These are phyloP conservation scores for Pseudopyricularia cyperi DNA, from an alignment of 2,329 filamentous ascomycete genomes.

Conservation along the genomic window DNA sequence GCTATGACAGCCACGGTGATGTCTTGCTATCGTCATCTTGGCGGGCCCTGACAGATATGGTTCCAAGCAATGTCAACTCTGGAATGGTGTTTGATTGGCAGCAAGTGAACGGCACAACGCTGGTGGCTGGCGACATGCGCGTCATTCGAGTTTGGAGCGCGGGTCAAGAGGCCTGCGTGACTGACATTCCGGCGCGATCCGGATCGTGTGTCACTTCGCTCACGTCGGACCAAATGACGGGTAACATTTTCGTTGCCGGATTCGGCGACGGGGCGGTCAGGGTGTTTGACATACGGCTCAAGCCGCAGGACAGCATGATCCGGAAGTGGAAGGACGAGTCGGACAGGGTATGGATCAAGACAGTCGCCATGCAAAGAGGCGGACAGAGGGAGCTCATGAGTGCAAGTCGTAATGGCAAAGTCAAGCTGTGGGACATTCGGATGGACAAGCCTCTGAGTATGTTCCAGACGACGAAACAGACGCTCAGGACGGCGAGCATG, in stretches of 20 bases:
- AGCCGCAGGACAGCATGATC: conserved; percentile 82
- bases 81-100: conserved; percentile 98
- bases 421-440: conserved; percentile 92
- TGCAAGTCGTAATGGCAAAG: conserved; percentile 82
- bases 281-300: conserved; percentile 80
- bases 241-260: conserved; percentile 88
- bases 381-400: conserved; percentile 84
- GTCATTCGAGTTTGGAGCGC: conserved; percentile 96
- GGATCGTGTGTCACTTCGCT: conserved; percentile 92
- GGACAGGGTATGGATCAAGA: conserved; percentile 82
- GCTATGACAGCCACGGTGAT: conserved; percentile 67
- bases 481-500: conserved; percentile 73
- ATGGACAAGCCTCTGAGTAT: conserved; percentile 66
- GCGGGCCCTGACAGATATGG: conserved; percentile 83
- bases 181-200: conserved; percentile 88
- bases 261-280: conserved; percentile 92
- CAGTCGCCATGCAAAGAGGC: conserved; percentile 91
- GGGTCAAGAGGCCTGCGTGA: conserved; percentile 79
- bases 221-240: conserved; percentile 95
- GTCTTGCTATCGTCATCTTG: conserved; percentile 84
- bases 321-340: conserved; percentile 90
- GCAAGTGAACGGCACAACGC: conserved; percentile 84
- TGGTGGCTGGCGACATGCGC: conserved; percentile 93
- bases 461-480: conserved; percentile 63
- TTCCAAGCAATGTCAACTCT: conserved; percentile 86